Percentiles rank a stretch among this genome's conserved stretches.
Evolutionary conservation across 1,139 yeast genomes (phyloP).

Genomic region (Petasospora fabianii): DNA sequence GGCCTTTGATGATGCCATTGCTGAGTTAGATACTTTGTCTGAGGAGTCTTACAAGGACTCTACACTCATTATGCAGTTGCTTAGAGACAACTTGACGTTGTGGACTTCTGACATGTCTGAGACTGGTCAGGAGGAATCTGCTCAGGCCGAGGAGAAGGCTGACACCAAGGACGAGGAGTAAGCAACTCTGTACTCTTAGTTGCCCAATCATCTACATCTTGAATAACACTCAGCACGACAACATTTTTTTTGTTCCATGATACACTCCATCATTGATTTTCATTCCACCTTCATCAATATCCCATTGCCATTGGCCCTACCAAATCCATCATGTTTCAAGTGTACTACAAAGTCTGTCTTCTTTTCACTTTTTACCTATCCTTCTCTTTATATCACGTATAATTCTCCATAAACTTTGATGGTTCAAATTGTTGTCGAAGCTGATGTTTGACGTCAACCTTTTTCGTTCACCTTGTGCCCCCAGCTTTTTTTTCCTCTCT

Average conservation of each 20-base stretch:
- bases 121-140: slow-evolving; percentile 62
- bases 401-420: not conserved
- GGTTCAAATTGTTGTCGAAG: no score
- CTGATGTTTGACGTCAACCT: no score
- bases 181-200: no score
- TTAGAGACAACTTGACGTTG: slow-evolving; percentile 96
- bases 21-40: slow-evolving; percentile 94
- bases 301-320: not conserved
- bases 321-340: not conserved
- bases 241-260: not conserved
- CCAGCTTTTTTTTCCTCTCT: not conserved
- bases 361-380: not conserved
- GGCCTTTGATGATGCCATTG: slow-evolving; percentile 98
- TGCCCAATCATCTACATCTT: slow-evolving; percentile 3
- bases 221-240: not conserved
- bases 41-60: slow-evolving; percentile 99
- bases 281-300: slow-evolving; percentile 7
- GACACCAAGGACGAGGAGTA: slow-evolving; percentile 38
- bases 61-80: slow-evolving; percentile 95
- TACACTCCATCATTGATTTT: not conserved
- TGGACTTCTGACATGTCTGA: slow-evolving; percentile 98
- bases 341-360: not conserved
- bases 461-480: not conserved
- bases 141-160: slow-evolving; percentile 52
- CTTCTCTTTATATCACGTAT: not conserved